Conservation (phyloP, 345 rosid species). For the Eucalyptus cloeziana region DNA sequence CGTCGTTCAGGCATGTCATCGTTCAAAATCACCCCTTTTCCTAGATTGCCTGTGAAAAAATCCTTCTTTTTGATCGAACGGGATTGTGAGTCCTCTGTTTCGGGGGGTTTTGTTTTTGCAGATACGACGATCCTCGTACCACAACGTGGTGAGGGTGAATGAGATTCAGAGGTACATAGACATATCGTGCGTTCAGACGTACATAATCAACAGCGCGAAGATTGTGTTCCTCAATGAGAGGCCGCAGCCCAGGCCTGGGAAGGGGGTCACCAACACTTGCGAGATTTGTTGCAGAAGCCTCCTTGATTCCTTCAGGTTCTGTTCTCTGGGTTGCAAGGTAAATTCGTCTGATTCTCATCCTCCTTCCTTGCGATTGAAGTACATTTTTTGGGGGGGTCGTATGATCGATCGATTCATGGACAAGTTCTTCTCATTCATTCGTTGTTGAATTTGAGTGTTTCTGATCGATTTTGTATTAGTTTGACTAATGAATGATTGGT, state of each 20-base stretch:
- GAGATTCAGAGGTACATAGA: slow-evolving; percentile 87
- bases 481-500: background rate
- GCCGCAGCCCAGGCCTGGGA: slow-evolving; percentile 89
- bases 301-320: slow-evolving; percentile 87
- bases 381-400: background rate
- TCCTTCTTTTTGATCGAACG: background rate
- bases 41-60: background rate
- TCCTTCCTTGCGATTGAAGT: background rate
- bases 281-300: slow-evolving; percentile 83
- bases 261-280: slow-evolving; percentile 88
- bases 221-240: slow-evolving; percentile 82
- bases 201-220: slow-evolving; percentile 86
- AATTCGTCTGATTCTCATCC: background rate
- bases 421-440: background rate
- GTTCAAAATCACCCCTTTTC: background rate
- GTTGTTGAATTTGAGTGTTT: background rate
- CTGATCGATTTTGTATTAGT: background rate
- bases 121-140: slow-evolving; percentile 95
- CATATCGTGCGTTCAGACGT: slow-evolving; percentile 77
- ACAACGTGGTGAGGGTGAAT: slow-evolving; percentile 83
- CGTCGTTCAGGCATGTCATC: slow-evolving; percentile 50
- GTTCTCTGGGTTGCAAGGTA: slow-evolving; percentile 91
- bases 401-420: background rate
- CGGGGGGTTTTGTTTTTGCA: slow-evolving; percentile 1
- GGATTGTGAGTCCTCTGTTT: background rate